Evolutionary conservation across 148 eudicot genomes (phyloP), one percentile per base, ranked within the genome.

Genomic region (Vaccinium darrowii): DNA sequence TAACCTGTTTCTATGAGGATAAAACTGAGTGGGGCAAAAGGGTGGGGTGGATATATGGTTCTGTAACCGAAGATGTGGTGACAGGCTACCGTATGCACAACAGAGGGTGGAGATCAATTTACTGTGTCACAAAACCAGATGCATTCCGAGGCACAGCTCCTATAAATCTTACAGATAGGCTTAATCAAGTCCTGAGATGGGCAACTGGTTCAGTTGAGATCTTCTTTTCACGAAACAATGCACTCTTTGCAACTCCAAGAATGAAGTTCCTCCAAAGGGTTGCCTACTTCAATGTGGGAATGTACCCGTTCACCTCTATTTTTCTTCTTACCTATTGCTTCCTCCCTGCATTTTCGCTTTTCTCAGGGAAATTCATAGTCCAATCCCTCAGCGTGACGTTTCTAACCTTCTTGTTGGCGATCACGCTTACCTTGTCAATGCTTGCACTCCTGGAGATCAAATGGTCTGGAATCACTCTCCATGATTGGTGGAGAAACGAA

Each of bases 401-500:
- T 87, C 87, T 97, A 23, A 82, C 90, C 78, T 82, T 97, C n/a
- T 86, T 97, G 27, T 78, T 97, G 25, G 87, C 92, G 10, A 95
- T 97, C 84, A 93, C 95, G 0, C 57, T 94, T 21, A 92, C 99
- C n/a, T 87, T 97, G 5, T 93, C 96, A 75, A 89, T 95, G 91
- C 89, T 97, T 4, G 97, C 99, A 11, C 73, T 95, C 39, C 93
- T 97, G 0, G 99, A 97, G 82, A 91, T 97, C 87, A 90, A 87
- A 76, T 97, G 99, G 99, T 95, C 98, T 9, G 94, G 95, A 83
- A 97, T 97, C 83, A 95, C 96, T 14, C 95, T 97, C 52, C 98
- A 97, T 23, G 99, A 97, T 15, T 97, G 99, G 99, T 97, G 99
- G 99, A 84, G 99, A 16, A 97, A 97, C 83, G 99, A 97, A 90